phyloP scores from a whole-genome alignment of 441 rosid species.

The Kokia cookei region DNA sequence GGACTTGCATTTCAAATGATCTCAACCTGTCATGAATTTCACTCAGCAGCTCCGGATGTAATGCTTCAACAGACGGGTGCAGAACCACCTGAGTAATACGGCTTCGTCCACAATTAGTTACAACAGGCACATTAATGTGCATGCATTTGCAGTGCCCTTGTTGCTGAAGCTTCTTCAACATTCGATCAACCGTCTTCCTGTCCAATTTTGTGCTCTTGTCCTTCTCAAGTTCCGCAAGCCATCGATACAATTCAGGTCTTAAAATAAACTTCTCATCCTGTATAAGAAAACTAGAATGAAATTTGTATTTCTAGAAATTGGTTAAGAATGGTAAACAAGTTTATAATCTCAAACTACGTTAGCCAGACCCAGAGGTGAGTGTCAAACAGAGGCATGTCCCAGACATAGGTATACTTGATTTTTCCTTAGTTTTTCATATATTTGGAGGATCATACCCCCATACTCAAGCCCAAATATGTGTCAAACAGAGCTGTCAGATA shows the following conservation, averaged over 20 bases:
- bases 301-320: not conserved
- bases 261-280: slow-evolving; percentile 82
- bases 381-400: not conserved
- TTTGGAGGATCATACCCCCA: not conserved
- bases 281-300: slow-evolving; percentile 22
- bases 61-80: slow-evolving; percentile 70
- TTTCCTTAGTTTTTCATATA: not conserved
- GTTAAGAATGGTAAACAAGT: slow-evolving; percentile 6
- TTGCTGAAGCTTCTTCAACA: slow-evolving; percentile 74
- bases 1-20: slow-evolving; percentile 73
- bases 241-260: slow-evolving; percentile 72
- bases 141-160: slow-evolving; percentile 78
- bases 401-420: not conserved
- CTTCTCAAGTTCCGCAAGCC: slow-evolving; percentile 85
- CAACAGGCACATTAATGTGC: slow-evolving; percentile 59
- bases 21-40: slow-evolving; percentile 75
- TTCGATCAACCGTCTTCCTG: slow-evolving; percentile 78
- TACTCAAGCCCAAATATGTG: not conserved
- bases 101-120: slow-evolving; percentile 70
- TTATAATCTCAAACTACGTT: not conserved
- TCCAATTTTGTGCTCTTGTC: slow-evolving; percentile 70
- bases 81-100: slow-evolving; percentile 65
- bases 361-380: not conserved
- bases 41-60: slow-evolving; percentile 54
- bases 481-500: not conserved